Evolutionary conservation across 345 rosid genomes (phyloP), one percentile per base, ranked within the genome.

Genomic region (Pistacia vera): DNA sequence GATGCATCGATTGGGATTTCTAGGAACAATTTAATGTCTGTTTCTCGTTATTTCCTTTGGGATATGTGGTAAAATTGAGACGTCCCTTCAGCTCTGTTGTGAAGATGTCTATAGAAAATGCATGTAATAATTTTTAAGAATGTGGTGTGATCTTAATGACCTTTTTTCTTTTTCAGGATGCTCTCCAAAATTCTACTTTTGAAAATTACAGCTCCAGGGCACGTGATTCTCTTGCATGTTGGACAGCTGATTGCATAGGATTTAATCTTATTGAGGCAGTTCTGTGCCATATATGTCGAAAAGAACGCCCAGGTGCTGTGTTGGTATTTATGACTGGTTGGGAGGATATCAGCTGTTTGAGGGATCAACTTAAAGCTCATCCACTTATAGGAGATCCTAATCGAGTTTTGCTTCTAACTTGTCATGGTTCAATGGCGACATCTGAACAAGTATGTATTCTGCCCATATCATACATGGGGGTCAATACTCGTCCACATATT

Each of bases 391-490:
- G 98, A 64, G 99, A 96, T 83, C 99, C 99, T 63, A 96, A 92
- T 82, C 90, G 99, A 83, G 93, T 96, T 73, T 83, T 92, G 77
- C 90, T 96, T 74, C 75, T 93, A 73, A 87, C 93, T 65, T 96
- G 99, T 65, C 99, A 96, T 76, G 99, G 99, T 82, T 96, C 98
- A 67, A 96, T 96, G 98, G 97, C 99, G 59, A 92, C 95, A 72
- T 88, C 97, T 75, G 99, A 96, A 78, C 99, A 92, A 93, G 99
- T 93, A 61, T 44, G 59, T 44, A 63, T 62, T 72, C 77, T 68
- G 30, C 12, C 35, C 55, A 33, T 57, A 30, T 41, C 46, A 41
- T 12, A 35, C n/a, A 28, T 25, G 66, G 46, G 54, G n/a, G 49
- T 67, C 16, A 11, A 56, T 3, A 48, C 57, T 49, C 58, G 17